These are phyloP conservation scores for Aspergillus felis DNA, from an alignment of 2,329 filamentous ascomycete species.

Conservation along the genomic window DNA sequence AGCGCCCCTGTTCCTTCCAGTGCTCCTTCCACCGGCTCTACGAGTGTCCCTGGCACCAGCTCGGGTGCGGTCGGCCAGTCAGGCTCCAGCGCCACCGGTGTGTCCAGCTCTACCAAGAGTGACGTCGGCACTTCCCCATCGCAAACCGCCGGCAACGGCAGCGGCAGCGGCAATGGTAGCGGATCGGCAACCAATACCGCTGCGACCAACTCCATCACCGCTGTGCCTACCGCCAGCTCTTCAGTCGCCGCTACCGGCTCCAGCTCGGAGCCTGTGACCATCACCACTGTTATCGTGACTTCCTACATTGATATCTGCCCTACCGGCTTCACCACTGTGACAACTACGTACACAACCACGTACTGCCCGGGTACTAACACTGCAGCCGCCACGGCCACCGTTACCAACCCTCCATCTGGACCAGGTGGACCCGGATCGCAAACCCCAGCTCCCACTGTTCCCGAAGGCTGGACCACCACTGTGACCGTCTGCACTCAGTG, in stretches of 20 bases:
- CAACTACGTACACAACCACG: conserved; percentile 36
- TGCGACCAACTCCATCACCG: conserved; percentile 6
- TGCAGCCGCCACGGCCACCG: conserved; percentile 27
- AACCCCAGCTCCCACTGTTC: conserved; percentile 21
- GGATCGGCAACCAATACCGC: conserved; percentile 3
- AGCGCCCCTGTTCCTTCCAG: neutral
- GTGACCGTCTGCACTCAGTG: conserved; percentile 39
- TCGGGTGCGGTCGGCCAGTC: neutral
- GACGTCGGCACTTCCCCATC: neutral
- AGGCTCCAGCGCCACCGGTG: neutral
- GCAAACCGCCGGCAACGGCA: neutral
- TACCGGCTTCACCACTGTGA: conserved; percentile 41
- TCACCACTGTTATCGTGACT: conserved; percentile 37
- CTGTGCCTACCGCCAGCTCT: conserved; percentile 3
- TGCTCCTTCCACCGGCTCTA: neutral
- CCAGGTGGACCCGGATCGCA: conserved; percentile 13
- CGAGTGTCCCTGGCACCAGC: neutral
- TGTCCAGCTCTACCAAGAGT: neutral
- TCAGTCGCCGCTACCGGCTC: conserved; percentile 13
- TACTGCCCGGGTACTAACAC: conserved; percentile 31
- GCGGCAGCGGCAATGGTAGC: conserved; percentile 6
- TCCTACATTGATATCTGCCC: conserved; percentile 42
- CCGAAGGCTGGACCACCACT: conserved; percentile 39
- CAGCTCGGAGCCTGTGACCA: conserved; percentile 21
- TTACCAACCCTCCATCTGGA: conserved; percentile 13